Conservation (phyloP, 2,329 filamentous ascomycete genomes). For the Rachicladosporium sp. region DNA sequence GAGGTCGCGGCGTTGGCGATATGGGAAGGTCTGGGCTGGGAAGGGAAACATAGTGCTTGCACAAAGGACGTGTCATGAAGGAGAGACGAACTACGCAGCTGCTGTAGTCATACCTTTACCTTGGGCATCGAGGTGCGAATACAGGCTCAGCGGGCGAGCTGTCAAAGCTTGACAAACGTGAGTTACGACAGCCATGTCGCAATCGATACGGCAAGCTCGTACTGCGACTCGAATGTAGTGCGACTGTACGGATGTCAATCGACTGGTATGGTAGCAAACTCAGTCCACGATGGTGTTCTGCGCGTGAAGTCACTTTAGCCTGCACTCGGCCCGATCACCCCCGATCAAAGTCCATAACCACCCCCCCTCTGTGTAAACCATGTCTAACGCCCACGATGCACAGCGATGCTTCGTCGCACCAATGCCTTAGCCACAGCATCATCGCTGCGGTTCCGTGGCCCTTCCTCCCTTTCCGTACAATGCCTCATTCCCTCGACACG, state of each 20-base stretch:
- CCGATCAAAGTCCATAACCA: background rate
- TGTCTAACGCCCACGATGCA: constrained; percentile 24
- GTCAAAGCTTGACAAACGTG: background rate
- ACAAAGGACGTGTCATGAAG: background rate
- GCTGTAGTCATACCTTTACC: no score
- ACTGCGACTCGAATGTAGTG: background rate
- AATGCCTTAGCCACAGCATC: constrained; percentile 9
- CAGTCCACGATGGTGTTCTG: background rate
- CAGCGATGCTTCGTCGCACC: constrained; percentile 18
- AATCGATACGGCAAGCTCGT: background rate
- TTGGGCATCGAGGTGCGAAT: no score
- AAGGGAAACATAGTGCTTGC: background rate
- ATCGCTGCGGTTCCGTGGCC: constrained; percentile 1
- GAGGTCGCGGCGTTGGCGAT: constrained; percentile 6
- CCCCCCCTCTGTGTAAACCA: background rate
- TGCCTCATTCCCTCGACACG: background rate
- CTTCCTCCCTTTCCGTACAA: background rate
- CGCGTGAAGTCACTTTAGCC: background rate
- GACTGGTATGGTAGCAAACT: constrained; percentile 2
- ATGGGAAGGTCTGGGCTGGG: constrained; percentile 2
- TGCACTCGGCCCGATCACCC: background rate
- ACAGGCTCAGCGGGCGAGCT: background rate
- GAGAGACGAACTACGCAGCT: background rate
- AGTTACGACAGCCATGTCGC: background rate
- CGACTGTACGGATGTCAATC: background rate